Conservation (phyloP, 768 basidiomycete species). For the Xerocomellus amylosporus region DNA sequence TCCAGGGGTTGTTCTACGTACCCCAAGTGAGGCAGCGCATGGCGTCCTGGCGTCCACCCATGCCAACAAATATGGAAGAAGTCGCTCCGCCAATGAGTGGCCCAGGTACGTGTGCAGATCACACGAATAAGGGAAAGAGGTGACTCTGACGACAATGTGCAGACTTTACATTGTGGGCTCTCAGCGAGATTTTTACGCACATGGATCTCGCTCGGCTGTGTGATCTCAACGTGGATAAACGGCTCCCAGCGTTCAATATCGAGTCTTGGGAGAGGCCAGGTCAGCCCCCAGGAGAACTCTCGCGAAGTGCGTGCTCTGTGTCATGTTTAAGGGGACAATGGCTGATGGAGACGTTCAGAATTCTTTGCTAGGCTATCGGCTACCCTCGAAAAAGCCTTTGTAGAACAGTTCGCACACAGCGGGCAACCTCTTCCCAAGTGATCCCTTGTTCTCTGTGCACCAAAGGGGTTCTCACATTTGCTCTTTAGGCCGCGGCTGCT, state of each 20-base stretch:
- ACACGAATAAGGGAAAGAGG: not conserved
- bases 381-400: conserved; percentile 45
- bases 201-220: conserved; percentile 64
- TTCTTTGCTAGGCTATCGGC: conserved; percentile 45
- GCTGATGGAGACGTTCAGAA: conserved; percentile 34
- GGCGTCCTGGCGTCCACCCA: conserved; percentile 36
- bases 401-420: conserved; percentile 36
- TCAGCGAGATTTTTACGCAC: conserved; percentile 66
- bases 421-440: conserved; percentile 35
- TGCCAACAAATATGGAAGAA: conserved; percentile 17
- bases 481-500: conserved; percentile 41
- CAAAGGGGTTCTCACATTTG: conserved; percentile 1
- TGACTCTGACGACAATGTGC: not conserved
- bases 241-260: conserved; percentile 47
- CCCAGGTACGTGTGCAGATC: conserved; percentile 35
- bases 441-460: not conserved
- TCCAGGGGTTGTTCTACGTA: conserved; percentile 55
- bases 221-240: conserved; percentile 52
- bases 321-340: conserved; percentile 3
- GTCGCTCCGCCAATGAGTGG: conserved; percentile 30
- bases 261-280: conserved; percentile 36
- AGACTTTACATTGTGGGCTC: conserved; percentile 52
- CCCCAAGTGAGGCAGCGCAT: conserved; percentile 61
- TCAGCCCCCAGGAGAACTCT: conserved; percentile 41
- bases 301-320: conserved; percentile 34